Evolutionary conservation across 2,329 filamentous ascomycete species (phyloP), one percentile per base, ranked within the genome.

Genomic region (Phymatotrichopsis omnivora): DNA sequence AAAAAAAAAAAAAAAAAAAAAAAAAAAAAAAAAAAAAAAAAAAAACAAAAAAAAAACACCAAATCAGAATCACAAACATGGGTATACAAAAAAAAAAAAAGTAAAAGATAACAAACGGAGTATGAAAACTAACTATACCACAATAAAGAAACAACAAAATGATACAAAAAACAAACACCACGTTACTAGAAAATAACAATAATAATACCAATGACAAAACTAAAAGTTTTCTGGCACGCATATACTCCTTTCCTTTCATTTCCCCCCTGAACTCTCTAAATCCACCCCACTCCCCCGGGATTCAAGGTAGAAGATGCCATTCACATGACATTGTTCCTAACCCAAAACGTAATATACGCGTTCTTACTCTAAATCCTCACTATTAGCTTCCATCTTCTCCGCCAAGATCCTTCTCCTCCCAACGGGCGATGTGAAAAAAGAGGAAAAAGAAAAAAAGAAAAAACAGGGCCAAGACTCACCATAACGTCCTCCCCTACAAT

Each of bases 271-370:
- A n/a, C n/a, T n/a, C n/a, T n/a, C n/a, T n/a, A n/a, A n/a, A n/a
- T n/a, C n/a, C n/a, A n/a, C n/a, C n/a, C n/a, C n/a, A n/a, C n/a
- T n/a, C n/a, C n/a, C n/a, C n/a, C n/a, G n/a, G n/a, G n/a, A n/a
- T n/a, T n/a, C n/a, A 20, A 6, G 20, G 16, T 32, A 16, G 37
- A 25, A 17, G 30, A 25, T 14, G 35, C 41, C 28, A 25, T 40
- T 55, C 49, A 58, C 53, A 57, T 58, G 31, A 58, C 45, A 48
- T 54, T 49, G 28, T 48, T 55, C 45, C 57, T 51, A 37, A 58
- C 57, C 55, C 55, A 59, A 45, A 59, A 59, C 42, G 58, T 47
- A 24, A 59, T 54, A 46, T 59, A 59, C 20, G 57, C 57, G 44
- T 51, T 57, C 30, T 37, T 38, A 32, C 56, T 52, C 53, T 59